Evolutionary conservation across 192 early-diverging fungal species (phyloP), one percentile per base, ranked within the genome.

Genomic region (Backusella parvicylindrica): DNA sequence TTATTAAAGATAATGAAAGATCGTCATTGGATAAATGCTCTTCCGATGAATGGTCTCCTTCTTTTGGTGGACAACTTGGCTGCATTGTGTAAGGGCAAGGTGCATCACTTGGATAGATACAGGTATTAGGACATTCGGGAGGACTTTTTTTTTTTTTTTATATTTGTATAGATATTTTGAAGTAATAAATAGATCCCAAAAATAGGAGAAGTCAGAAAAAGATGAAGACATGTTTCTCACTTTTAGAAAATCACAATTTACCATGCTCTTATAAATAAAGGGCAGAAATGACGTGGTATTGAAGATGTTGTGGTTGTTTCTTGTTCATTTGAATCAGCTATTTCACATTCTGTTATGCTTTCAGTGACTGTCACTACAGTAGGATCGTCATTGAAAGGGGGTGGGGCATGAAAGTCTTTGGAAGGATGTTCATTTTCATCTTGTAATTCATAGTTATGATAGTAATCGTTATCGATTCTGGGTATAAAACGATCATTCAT

Each of bases 51-150:
- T 11, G 3, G 16, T n/a, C 43, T 56, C 50, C 50, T 56, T 56
- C 11, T 56, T 56, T 56, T 56, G 50, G 33, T 38, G 68, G 69
- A 18, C 69, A 71, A n/a, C 18, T 31, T 32, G 69, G 69, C 26
- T 49, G 21, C 15, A 28, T 30, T 1, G 69, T 32, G 41, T 50
- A 47, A 49, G 69, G 69, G 28, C 69, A 71, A 32, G 69, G 69
- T 23, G 13, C 40, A 32, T 18, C 26, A 15, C 11, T 71, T 32
- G 69, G 41, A 16, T 47, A 32, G 5, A 71, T 49, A 35, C 69
- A 71, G 4, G 16, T 13, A 30, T 32, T 16, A 31, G 69, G 70
- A 6, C 70, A 71, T 53, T 71, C 70, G 32, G 41, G 32, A 7
- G 70, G 70, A 21, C 49, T 71, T 16, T 56, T 56, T 56, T n/a